phyloP scores from a whole-genome alignment of 768 basidiomycete genomes.

The Boletus barrowsii region DNA sequence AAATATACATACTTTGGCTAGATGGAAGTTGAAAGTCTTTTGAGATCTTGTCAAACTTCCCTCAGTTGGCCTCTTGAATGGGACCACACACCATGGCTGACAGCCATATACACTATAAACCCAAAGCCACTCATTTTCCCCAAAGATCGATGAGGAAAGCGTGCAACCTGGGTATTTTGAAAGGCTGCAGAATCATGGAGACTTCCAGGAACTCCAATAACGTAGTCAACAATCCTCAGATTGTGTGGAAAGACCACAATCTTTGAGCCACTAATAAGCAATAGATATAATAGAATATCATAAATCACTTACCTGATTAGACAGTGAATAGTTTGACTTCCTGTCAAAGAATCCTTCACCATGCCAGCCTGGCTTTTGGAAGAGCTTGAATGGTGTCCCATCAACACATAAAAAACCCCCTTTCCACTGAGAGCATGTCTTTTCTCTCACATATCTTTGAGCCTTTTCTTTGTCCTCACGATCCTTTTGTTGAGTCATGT shows the following conservation, averaged over 20 bases:
- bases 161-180: no score
- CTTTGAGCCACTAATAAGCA: not conserved
- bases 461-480: not conserved
- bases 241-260: not conserved
- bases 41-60: no score
- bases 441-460: not conserved
- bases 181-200: no score
- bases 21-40: no score
- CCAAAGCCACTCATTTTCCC: no score
- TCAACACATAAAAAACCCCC: constrained; percentile 12
- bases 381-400: constrained; percentile 12
- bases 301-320: constrained; percentile 4
- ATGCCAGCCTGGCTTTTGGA: constrained; percentile 20
- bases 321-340: constrained; percentile 13
- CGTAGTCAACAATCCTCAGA: not conserved
- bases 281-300: not conserved
- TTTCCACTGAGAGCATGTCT: not conserved
- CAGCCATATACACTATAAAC: no score
- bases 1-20: no score
- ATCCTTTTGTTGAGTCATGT: not conserved
- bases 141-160: no score
- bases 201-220: no score
- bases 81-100: no score
- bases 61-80: no score
- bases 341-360: constrained; percentile 14